These are phyloP conservation scores for Geotrichum carabidarum DNA, from an alignment of 1,139 yeast species.

Conservation along the genomic window DNA sequence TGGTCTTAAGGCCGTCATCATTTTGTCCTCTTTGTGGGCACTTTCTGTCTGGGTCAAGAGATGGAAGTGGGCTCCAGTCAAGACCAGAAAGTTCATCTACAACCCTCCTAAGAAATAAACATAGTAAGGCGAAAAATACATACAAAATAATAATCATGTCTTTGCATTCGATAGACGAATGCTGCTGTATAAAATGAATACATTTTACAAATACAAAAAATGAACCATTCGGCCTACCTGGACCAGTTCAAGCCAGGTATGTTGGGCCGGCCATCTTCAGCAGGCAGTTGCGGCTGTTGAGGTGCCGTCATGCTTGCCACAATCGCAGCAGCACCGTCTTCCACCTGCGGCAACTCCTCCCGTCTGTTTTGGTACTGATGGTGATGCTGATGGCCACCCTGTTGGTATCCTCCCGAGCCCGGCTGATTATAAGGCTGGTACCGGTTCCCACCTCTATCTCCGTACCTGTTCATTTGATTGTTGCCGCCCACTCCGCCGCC, in stretches of 20 bases:
- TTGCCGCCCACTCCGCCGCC: constrained; percentile 1
- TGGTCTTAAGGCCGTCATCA: constrained; percentile 88
- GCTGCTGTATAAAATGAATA: neutral
- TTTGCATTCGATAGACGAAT: neutral
- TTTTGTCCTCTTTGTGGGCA: constrained; percentile 74
- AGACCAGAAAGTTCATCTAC: constrained; percentile 90
- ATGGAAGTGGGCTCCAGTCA: constrained; percentile 96
- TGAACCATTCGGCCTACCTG: neutral
- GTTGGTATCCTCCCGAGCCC: neutral
- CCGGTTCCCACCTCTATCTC: neutral
- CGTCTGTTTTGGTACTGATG: neutral
- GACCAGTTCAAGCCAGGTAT: constrained; percentile 16
- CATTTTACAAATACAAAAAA: neutral
- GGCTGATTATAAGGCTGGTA: neutral
- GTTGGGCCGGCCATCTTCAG: constrained; percentile 1
- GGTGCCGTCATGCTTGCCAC: neutral
- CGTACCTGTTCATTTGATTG: constrained; percentile 6
- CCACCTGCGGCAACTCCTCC: constrained; percentile 3
- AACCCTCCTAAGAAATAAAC: constrained; percentile 52
- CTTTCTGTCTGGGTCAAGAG: constrained; percentile 89
- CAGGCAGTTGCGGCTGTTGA: neutral
- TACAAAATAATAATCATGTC: neutral
- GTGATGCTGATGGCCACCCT: constrained; percentile 3
- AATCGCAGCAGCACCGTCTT: constrained; percentile 4
- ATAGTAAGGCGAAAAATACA: neutral